Evolutionary conservation across 768 basidiomycete genomes (phyloP).

Genomic region (Tephrocybe sp.): DNA sequence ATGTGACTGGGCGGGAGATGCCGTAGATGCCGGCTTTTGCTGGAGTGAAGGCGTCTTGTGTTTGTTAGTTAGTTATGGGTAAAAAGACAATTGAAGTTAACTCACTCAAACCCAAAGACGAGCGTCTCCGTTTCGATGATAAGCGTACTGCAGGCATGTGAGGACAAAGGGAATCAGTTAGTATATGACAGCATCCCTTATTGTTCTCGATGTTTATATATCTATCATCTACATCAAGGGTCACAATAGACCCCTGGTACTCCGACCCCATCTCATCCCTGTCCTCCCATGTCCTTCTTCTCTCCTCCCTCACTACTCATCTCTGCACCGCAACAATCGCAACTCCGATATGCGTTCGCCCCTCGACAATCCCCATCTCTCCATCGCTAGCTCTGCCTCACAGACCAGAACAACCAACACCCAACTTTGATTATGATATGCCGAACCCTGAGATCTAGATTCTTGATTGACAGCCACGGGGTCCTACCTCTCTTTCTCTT

Average conservation of each 20-base stretch:
- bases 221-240: constrained; percentile 4
- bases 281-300: too few relatives aligned
- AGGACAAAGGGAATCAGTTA: too few relatives aligned
- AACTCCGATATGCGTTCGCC: too few relatives aligned
- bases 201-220: constrained; percentile 18
- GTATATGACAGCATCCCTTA: constrained; percentile 8
- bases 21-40: constrained; percentile 58
- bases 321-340: neutral
- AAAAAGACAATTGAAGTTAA: neutral
- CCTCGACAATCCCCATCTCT: neutral
- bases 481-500: constrained; percentile 9
- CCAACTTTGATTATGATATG: too few relatives aligned
- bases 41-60: constrained; percentile 25
- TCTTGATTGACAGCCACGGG: neutral
- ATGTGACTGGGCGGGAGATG: constrained; percentile 49
- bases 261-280: neutral
- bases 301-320: neutral
- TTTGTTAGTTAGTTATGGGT: neutral
- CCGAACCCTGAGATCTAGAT: neutral
- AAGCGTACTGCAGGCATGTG: constrained; percentile 20
- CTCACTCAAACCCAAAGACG: constrained; percentile 15
- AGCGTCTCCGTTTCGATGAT: constrained; percentile 14
- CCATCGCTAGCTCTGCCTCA: too few relatives aligned
- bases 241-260: constrained; percentile 12
- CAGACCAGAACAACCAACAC: too few relatives aligned